Base-by-base conservation (phyloP, 805 yeast species). In the Candida sphagnicola region DNA sequence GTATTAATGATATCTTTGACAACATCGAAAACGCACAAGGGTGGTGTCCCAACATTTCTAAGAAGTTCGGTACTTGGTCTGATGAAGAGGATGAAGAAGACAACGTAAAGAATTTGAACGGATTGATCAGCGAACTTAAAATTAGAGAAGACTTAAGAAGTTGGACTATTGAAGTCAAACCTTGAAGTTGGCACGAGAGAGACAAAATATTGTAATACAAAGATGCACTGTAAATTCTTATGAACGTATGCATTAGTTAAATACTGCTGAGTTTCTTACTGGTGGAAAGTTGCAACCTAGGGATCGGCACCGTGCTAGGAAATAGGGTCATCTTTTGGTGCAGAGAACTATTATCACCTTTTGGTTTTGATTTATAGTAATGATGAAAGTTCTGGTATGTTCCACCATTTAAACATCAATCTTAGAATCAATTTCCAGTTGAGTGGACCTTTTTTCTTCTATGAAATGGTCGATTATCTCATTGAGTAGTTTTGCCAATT, bases 1-100 rank as follows among this genome's bases (percentile, higher is more conserved):
- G 90, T 45, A 71, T 89, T 8, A 78, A 79, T 23, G 95, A 87
- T 57, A 83, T 90, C 2, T 74, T 86, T 41, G 71, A 75, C 19
- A 84, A 85, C 21, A 85, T 86, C 1, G 75, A 77, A 37, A 45
- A 45, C 35, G 39, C 42, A 21, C 26, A 26, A 19, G 48, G 93
- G 88, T 2, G 81, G 35, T 36, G 38, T 37, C 18, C 38, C 3
- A 34, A 37, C 15, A 17, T 42, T 4, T 38, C 19, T 10, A 13
- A 33, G 37, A 26, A 26, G 29, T 13, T 26, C 29, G 31, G 31
- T 19, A 12, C 19, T 18, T 31, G 18, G 33, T 13, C 35, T 47
- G 39, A 38, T 37, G 35, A 32, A 38, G 39, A 47, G 34, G 47
- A 47, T 18, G 51, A 47, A 4, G 61, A 50, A 17, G 56, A 51